Base-by-base conservation (phyloP, 148 eudicot species). In the Amaranthus hypochondriacus region DNA sequence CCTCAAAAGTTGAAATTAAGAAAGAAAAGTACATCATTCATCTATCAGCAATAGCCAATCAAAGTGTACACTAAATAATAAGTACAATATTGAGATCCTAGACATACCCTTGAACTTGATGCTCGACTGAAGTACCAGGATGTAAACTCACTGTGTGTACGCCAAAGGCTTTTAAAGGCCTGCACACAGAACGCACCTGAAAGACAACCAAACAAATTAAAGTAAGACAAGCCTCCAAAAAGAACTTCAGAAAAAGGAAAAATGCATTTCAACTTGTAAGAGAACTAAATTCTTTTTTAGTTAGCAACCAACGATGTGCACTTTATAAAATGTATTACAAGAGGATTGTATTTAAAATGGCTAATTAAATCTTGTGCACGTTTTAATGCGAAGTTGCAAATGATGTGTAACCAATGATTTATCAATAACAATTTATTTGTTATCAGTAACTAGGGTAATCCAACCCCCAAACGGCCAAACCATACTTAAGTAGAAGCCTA, bases 111-210 rank as follows among this genome's bases (percentile, higher is more conserved):
- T 71, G 68, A 77, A 87, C 80, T 86, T 95, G 99, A 66, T 92
- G 96, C 70, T 90, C 92, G 58, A 95, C 57, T 28, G 96, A 67
- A 58, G 96, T 86, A 76, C 94, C 97, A 58, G 92, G 76, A 86
- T 95, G 99, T 69, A 95, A 76, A 74, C 91, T 90, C 78, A 92
- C 97, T 28, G 96, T 81, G 80, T 92, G 97, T 75, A 95, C 76
- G 66, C 99, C 96, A 68, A 74, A 67, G 64, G 79, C 74, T 84
- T 95, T 92, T 69, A 95, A 72, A 71, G 94, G 87, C 83, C 90
- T 95, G 94, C 89, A 92, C 18, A 87, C 83, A 58, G 85, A 72
- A 42, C 97, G 89, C 53, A 95, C 94, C 98, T 95, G 84, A 59
- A 68, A 77, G 6, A 77, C 71, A 57, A 77, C 43, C 68, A 62